A percentile compares a stretch with the other conserved stretches of the same genome.
Conservation (phyloP, 768 basidiomycete species). For the Lactarius psammicola region DNA sequence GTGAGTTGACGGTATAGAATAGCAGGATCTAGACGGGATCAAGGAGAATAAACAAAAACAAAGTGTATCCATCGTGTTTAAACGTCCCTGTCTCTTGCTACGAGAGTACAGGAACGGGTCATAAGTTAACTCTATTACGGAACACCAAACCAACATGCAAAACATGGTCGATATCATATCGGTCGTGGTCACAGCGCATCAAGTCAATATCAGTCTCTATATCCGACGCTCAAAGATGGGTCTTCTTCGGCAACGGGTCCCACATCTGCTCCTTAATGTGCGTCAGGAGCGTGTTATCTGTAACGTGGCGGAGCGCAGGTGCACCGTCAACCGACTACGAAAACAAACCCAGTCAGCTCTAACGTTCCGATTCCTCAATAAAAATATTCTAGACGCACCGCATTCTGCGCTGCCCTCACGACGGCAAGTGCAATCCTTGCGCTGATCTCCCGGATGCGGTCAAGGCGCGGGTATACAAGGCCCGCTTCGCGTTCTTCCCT, state of each 20-base stretch:
- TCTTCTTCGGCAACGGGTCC: slow-evolving; percentile 45
- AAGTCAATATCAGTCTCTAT: neutral
- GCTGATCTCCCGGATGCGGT: slow-evolving; percentile 85
- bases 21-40: slow-evolving; percentile 12
- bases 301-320: slow-evolving; percentile 52
- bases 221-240: slow-evolving; percentile 13
- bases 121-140: slow-evolving; percentile 20
- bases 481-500: slow-evolving; percentile 61
- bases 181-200: neutral
- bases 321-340: slow-evolving; percentile 31
- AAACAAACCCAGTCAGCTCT: slow-evolving; percentile 8
- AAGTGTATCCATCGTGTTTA: slow-evolving; percentile 16
- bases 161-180: neutral
- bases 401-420: slow-evolving; percentile 76
- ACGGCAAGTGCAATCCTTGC: slow-evolving; percentile 69
- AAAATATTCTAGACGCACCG: slow-evolving; percentile 43
- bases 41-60: neutral
- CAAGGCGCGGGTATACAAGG: slow-evolving; percentile 80
- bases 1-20: slow-evolving; percentile 28
- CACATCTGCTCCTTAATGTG: slow-evolving; percentile 71
- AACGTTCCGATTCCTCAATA: neutral
- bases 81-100: slow-evolving; percentile 11
- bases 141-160: slow-evolving; percentile 11
- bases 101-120: neutral
- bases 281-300: slow-evolving; percentile 52